phyloP scores from a whole-genome alignment of 1,284 basidiomycete species.

The Coniferiporia weirii region DNA sequence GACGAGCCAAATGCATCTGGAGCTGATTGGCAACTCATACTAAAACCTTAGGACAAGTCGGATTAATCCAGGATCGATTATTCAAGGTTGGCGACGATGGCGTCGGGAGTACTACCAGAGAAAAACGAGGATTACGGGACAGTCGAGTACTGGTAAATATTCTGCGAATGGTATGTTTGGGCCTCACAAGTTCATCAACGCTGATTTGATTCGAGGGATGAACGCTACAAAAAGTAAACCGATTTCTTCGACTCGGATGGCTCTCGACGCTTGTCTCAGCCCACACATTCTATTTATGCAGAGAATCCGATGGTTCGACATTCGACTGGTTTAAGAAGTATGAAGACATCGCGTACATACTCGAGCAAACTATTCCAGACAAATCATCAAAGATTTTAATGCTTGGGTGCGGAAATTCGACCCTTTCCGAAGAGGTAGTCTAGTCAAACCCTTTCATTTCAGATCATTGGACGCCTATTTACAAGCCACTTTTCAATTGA shows the following conservation, averaged over 20 bases:
- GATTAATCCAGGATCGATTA: background rate
- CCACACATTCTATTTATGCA: constrained; percentile 22
- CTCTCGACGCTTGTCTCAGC: background rate
- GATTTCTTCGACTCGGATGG: background rate
- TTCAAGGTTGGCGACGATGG: constrained; percentile 23
- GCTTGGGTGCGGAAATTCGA: constrained; percentile 90
- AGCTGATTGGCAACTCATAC: constrained; percentile 4
- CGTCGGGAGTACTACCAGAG: constrained; percentile 39
- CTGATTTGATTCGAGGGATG: constrained; percentile 41
- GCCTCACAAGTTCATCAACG: constrained; percentile 10
- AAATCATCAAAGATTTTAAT: constrained; percentile 71
- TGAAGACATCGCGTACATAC: constrained; percentile 53
- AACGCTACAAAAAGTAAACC: constrained; percentile 59
- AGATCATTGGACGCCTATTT: no score
- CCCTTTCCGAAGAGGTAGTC: constrained; percentile 65
- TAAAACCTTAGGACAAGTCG: no score
- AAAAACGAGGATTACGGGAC: constrained; percentile 75
- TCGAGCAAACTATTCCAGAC: constrained; percentile 59
- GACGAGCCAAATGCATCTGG: constrained; percentile 10
- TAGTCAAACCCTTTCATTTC: background rate
- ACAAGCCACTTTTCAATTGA: background rate
- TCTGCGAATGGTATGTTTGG: background rate
- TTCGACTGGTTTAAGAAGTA: constrained; percentile 91
- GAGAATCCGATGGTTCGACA: constrained; percentile 40
- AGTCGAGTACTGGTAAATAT: constrained; percentile 67